Evolutionary conservation across 2,329 filamentous ascomycete genomes (phyloP).

Genomic region (Scorias spongiosa): DNA sequence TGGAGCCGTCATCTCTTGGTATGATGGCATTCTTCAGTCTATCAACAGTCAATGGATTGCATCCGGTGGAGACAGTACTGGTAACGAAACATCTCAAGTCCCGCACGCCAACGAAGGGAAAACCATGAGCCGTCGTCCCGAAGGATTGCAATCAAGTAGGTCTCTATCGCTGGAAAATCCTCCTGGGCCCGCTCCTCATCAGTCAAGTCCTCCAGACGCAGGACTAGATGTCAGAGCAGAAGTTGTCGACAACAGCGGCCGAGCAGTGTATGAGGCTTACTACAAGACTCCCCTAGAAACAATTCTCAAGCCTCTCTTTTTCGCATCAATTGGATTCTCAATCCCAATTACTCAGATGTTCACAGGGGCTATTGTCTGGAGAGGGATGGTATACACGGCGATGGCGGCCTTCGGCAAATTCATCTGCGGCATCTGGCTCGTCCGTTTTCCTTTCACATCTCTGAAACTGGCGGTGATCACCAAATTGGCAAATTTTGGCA

Average conservation of each 20-base stretch:
- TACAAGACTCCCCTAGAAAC: constrained; percentile 32
- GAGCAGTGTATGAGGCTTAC: not conserved
- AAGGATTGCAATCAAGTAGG: too few relatives aligned
- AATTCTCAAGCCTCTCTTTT: constrained; percentile 58
- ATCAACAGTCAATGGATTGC: not conserved
- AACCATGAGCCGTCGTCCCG: not conserved
- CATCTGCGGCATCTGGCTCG: constrained; percentile 26
- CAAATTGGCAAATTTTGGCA: not conserved
- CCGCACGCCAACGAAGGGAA: not conserved
- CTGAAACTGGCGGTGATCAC: not conserved
- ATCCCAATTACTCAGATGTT: constrained; percentile 64
- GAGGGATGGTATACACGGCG: constrained; percentile 54
- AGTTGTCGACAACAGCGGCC: not conserved
- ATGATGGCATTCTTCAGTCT: not conserved
- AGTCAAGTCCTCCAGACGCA: not conserved
- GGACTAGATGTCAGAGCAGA: not conserved
- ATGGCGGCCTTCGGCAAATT: constrained; percentile 47
- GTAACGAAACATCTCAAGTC: not conserved
- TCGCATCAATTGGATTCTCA: constrained; percentile 61
- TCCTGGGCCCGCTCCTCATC: not conserved
- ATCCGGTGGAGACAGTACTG: not conserved
- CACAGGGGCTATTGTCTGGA: constrained; percentile 47
- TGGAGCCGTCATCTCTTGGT: constrained; percentile 45
- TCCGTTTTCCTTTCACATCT: constrained; percentile 17
- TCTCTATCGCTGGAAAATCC: not conserved